Base-by-base conservation (phyloP, 192 early-diverging fungal genomes). In the Phycomyces blakesleeanus region DNA sequence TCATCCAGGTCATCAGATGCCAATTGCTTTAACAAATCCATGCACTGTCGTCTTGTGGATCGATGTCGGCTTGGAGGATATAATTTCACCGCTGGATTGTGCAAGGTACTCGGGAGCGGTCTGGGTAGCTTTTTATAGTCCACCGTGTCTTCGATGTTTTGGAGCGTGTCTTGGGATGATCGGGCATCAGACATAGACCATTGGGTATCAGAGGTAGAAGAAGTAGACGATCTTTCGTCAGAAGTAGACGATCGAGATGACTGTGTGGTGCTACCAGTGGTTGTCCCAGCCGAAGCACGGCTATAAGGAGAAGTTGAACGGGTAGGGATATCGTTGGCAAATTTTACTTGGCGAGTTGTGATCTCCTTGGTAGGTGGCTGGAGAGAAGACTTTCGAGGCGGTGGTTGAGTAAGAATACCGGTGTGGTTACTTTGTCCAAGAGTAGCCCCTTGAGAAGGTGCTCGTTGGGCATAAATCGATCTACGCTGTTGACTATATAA, bases 11-110 rank as follows among this genome's bases (percentile, higher is more conserved):
- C 54, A 55, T 65, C 70, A 16, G 66, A 63, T 12, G 64, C 61
- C 24, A 74, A 56, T 14, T 67, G 56, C 21, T 83, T 78, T 16
- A 78, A 76, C 56, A 57, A 66, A 9, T 67, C 59, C 34, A 72
- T 51, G 12, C 64, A 51, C 29, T 66, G 37, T 29, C 61, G 60
- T 15, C 64, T 59, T 2, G 58, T 70, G 21, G 76, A 72, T 1
- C 65, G 66, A 52, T 83, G 73, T 29, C 68, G 67, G 42, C 76
- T 66, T 5, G 76, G 38, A 21, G 70, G 70, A 44, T 72, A 72
- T 24, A 72, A 50, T 20, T 68, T 68, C 42, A 52, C 25, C 2
- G 61, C 62, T 18, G 44, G 57, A 11, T 34, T 34, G 29, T 34
- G 29, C 3, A 34, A 34, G 2, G 29, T 34, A 7, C 29, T 37